These are phyloP conservation scores for Boletus vinaceobasis DNA, from an alignment of 768 basidiomycete genomes.

Conservation along the genomic window DNA sequence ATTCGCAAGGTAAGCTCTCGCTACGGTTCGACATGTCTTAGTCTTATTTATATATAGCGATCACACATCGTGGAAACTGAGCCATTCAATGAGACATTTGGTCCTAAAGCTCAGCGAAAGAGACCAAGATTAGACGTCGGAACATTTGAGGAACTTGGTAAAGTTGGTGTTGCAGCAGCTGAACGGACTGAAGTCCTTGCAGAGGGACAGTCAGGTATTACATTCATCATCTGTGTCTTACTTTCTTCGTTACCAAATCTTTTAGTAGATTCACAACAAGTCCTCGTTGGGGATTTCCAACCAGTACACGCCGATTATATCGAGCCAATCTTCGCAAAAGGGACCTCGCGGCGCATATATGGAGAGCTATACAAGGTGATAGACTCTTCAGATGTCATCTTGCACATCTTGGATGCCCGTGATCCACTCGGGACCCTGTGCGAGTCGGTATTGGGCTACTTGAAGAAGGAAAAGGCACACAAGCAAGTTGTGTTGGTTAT, in stretches of 20 bases:
- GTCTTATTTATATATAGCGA: slow-evolving; percentile 45
- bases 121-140: slow-evolving; percentile 83
- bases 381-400: slow-evolving; percentile 94
- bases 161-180: slow-evolving; percentile 54
- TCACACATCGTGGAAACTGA: slow-evolving; percentile 96
- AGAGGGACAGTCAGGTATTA: slow-evolving; percentile 45
- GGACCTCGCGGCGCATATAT: slow-evolving; percentile 93
- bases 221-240: not conserved
- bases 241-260: slow-evolving; percentile 1
- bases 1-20: slow-evolving; percentile 58
- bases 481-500: slow-evolving; percentile 96
- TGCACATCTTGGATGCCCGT: slow-evolving; percentile 93
- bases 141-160: slow-evolving; percentile 86
- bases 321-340: slow-evolving; percentile 93
- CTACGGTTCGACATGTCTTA: not conserved
- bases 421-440: slow-evolving; percentile 96
- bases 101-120: slow-evolving; percentile 93
- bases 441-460: slow-evolving; percentile 87
- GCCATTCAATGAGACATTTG: slow-evolving; percentile 92
- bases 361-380: slow-evolving; percentile 99
- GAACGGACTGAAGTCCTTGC: slow-evolving; percentile 40
- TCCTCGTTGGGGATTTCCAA: slow-evolving; percentile 38
- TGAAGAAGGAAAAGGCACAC: slow-evolving; percentile 94
- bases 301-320: slow-evolving; percentile 72
- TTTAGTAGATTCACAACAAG: slow-evolving; percentile 11